Conservation (phyloP, 768 basidiomycete genomes). For the Lactifluus piperatus region DNA sequence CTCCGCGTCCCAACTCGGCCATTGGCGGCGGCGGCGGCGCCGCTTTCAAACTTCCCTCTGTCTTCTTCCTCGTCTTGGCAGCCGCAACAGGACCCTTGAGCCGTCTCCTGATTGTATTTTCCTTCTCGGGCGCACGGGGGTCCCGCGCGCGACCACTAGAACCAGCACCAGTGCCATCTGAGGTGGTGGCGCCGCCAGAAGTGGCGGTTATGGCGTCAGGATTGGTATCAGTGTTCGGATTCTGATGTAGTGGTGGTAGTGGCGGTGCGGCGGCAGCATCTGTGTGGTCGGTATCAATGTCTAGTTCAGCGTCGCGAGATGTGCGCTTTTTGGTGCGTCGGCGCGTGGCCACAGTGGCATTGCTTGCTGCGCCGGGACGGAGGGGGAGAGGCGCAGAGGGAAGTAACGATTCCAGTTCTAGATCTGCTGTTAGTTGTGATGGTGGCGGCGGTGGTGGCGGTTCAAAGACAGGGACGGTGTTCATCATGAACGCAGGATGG, state of each 20-base stretch:
- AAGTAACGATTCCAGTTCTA: too few species aligned
- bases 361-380: slow-evolving; percentile 10
- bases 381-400: slow-evolving; percentile 8
- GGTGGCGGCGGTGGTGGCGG: neutral
- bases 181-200: too few species aligned
- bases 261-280: neutral
- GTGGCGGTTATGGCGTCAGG: neutral
- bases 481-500: neutral
- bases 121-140: slow-evolving; percentile 15
- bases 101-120: slow-evolving; percentile 18
- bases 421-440: too few species aligned
- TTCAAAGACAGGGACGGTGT: neutral
- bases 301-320: slow-evolving; percentile 11
- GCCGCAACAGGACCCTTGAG: slow-evolving; percentile 10
- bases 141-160: neutral
- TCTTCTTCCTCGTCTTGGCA: slow-evolving; percentile 1
- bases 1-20: slow-evolving; percentile 1
- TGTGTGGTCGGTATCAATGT: slow-evolving; percentile 3
- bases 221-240: neutral
- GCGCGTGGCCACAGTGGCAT: slow-evolving; percentile 9
- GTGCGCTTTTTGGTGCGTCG: slow-evolving; percentile 14
- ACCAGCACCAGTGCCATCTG: neutral
- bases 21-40: too few species aligned
- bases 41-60: too few species aligned
- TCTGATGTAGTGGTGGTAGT: too few species aligned